Percentiles rank a stretch among this genome's conserved stretches.
Conservation (phyloP, 495 filamentous ascomycete genomes). For the Recurvomyces mirabilis region DNA sequence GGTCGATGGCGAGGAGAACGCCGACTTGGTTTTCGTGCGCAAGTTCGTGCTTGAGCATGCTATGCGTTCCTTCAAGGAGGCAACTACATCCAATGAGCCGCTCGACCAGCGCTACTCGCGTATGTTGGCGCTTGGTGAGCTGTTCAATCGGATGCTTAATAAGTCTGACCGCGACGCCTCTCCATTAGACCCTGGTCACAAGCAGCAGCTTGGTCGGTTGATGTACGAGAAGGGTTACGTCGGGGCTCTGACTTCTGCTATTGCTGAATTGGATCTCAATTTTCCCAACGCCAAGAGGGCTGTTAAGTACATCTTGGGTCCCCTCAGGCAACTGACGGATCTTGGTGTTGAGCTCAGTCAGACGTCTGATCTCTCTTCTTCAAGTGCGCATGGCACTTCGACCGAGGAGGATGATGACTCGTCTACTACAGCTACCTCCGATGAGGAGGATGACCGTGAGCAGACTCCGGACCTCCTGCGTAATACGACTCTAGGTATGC, state of each 20-base stretch:
- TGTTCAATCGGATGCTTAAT: slow-evolving; percentile 80
- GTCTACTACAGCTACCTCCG: slow-evolving; percentile 79
- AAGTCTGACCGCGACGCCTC: slow-evolving; percentile 6
- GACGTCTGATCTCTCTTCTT: slow-evolving; percentile 55
- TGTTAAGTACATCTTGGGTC: slow-evolving; percentile 89
- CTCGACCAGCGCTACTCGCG: slow-evolving; percentile 80
- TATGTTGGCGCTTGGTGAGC: slow-evolving; percentile 72
- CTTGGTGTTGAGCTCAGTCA: slow-evolving; percentile 79
- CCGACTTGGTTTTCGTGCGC: slow-evolving; percentile 82
- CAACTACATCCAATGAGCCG: slow-evolving; percentile 62
- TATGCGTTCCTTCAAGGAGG: slow-evolving; percentile 83
- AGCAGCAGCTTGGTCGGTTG: slow-evolving; percentile 71
- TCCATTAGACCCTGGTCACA: slow-evolving; percentile 27
- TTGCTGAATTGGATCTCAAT: slow-evolving; percentile 91
- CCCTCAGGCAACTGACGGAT: slow-evolving; percentile 73
- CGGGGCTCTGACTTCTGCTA: slow-evolving; percentile 71
- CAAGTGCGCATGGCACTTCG: slow-evolving; percentile 51
- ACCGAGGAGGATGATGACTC: slow-evolving; percentile 77
- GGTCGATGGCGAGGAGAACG: slow-evolving; percentile 56
- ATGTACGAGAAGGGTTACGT: slow-evolving; percentile 99
- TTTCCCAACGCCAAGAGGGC: slow-evolving; percentile 85
- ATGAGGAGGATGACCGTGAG: slow-evolving; percentile 68
- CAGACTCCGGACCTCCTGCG: slow-evolving; percentile 96
- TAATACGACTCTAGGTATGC: slow-evolving; percentile 89
- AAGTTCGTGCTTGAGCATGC: slow-evolving; percentile 91